These are phyloP conservation scores for Xanthoparmelia taractica DNA, from an alignment of 495 filamentous ascomycete genomes.

Conservation along the genomic window DNA sequence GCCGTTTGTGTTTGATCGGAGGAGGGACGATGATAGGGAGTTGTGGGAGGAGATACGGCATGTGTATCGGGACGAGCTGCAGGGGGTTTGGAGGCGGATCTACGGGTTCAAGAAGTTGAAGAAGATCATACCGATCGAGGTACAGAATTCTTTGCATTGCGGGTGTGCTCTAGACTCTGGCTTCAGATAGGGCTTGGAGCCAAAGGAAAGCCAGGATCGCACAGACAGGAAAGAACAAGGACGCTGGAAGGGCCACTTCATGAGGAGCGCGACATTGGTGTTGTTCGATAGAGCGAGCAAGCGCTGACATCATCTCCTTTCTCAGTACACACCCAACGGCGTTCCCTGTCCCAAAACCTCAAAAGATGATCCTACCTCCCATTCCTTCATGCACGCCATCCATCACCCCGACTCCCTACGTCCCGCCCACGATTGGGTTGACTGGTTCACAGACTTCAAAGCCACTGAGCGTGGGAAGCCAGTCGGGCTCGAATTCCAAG, in stretches of 20 bases:
- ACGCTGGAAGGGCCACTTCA: background rate
- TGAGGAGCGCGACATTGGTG: background rate
- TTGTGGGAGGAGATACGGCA: constrained; percentile 24
- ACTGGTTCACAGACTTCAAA: constrained; percentile 25
- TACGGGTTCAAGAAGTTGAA: constrained; percentile 23
- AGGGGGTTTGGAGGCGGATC: constrained; percentile 21
- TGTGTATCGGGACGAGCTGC: constrained; percentile 19
- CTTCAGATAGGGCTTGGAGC: background rate
- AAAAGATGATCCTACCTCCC: constrained; percentile 19
- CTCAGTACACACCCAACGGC: constrained; percentile 23
- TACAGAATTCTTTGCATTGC: constrained; percentile 3
- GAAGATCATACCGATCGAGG: constrained; percentile 21
- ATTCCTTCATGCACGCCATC: constrained; percentile 23
- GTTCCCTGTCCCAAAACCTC: constrained; percentile 19
- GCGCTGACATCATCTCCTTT: constrained; percentile 5
- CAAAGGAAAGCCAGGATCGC: too few species aligned
- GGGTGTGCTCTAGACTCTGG: background rate
- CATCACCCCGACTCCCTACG: constrained; percentile 22
- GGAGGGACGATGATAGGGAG: constrained; percentile 24
- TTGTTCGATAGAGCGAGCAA: background rate
- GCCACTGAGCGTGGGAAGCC: constrained; percentile 15
- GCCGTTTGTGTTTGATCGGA: constrained; percentile 20
- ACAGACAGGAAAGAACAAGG: background rate
- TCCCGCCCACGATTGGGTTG: constrained; percentile 24
- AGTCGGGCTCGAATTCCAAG: constrained; percentile 23